Evolutionary conservation across 352 stramenopile species (phyloP).

Genomic region (Phytophthora multivora): DNA sequence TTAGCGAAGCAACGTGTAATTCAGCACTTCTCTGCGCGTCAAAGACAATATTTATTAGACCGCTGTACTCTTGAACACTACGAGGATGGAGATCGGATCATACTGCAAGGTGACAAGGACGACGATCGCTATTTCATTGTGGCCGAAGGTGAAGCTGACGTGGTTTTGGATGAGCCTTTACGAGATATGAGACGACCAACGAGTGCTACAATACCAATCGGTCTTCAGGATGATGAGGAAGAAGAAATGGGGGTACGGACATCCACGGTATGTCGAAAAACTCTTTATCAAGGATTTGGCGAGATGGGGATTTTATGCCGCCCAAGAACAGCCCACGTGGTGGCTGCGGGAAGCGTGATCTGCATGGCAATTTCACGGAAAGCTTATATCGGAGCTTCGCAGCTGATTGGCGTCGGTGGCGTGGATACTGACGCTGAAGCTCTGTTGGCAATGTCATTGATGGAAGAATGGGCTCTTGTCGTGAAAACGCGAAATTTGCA

Average conservation of each 20-base stretch:
- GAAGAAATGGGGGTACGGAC: constrained; percentile 12
- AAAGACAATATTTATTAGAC: constrained; percentile 48
- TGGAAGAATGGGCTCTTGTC: constrained; percentile 73
- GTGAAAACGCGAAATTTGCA: constrained; percentile 66
- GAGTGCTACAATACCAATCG: not conserved
- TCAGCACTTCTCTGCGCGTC: constrained; percentile 42
- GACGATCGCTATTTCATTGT: constrained; percentile 77
- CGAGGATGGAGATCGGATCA: constrained; percentile 48
- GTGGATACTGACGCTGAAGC: constrained; percentile 60
- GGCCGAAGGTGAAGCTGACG: constrained; percentile 57
- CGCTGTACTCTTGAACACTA: constrained; percentile 54
- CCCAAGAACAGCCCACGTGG: constrained; percentile 53
- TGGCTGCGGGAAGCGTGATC: constrained; percentile 43
- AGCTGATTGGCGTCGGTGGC: constrained; percentile 32
- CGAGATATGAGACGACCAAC: constrained; percentile 3
- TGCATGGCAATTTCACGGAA: constrained; percentile 59
- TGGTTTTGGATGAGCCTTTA: constrained; percentile 51
- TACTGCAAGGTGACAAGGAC: constrained; percentile 57
- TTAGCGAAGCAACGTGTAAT: constrained; percentile 73
- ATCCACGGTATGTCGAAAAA: constrained; percentile 60
- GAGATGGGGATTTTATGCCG: constrained; percentile 80
- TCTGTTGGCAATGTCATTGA: constrained; percentile 63
- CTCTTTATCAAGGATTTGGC: constrained; percentile 71
- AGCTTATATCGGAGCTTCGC: constrained; percentile 49
- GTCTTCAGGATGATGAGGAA: constrained; percentile 3